A percentile compares a stretch with the other conserved stretches of the same genome.
Conservation (phyloP, 2,329 filamentous ascomycete species). For the Berkeleyomyces rouxiae region DNA sequence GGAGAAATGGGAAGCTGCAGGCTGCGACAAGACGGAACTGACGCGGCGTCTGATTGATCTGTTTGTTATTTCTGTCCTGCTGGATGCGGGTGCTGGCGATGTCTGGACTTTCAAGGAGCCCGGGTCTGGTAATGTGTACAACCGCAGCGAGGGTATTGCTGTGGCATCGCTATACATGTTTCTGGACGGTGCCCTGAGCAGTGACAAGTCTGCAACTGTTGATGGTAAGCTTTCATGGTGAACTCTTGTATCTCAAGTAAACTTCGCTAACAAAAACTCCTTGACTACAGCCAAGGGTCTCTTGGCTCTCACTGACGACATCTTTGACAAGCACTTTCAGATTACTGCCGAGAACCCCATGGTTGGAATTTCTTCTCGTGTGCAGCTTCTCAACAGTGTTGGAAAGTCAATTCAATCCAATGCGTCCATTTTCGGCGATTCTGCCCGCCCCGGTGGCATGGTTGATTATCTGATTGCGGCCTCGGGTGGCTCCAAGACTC, state of each 20-base stretch:
- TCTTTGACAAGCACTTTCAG: slow-evolving; percentile 27
- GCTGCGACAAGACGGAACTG: slow-evolving; percentile 28
- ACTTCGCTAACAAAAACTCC: neutral
- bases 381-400: slow-evolving; percentile 25
- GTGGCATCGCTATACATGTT: slow-evolving; percentile 36
- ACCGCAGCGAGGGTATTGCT: slow-evolving; percentile 34
- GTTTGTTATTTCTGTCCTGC: slow-evolving; percentile 42
- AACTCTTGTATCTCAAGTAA: neutral
- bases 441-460: slow-evolving; percentile 30
- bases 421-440: slow-evolving; percentile 25
- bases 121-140: slow-evolving; percentile 20
- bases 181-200: slow-evolving; percentile 24
- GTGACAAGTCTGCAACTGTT: slow-evolving; percentile 17
- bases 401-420: slow-evolving; percentile 25
- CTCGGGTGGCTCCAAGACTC: slow-evolving; percentile 16
- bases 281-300: slow-evolving; percentile 21
- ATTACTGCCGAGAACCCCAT: slow-evolving; percentile 28
- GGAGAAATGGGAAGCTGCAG: slow-evolving; percentile 27
- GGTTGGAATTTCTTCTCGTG: slow-evolving; percentile 28
- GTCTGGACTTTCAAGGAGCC: slow-evolving; percentile 30
- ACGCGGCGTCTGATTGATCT: slow-evolving; percentile 41
- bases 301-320: slow-evolving; percentile 20
- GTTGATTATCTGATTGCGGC: slow-evolving; percentile 27
- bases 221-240: slow-evolving; percentile 21
- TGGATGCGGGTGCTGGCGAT: slow-evolving; percentile 39